Evolutionary conservation across 2,329 filamentous ascomycete genomes (phyloP).

Genomic region (Ophiostoma australiae): DNA sequence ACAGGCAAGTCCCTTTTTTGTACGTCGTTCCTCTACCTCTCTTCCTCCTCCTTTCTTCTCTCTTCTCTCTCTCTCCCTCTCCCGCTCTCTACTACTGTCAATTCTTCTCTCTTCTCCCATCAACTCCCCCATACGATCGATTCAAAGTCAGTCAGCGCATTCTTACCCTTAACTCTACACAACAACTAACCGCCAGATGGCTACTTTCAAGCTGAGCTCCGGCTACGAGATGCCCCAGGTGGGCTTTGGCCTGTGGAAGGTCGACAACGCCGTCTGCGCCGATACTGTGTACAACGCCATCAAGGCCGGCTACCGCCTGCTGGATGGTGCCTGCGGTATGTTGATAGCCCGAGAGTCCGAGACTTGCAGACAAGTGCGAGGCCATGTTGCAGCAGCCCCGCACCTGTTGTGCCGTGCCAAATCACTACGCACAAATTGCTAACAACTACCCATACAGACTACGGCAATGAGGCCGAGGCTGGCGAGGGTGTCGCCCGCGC

Average conservation of each 20-base stretch:
- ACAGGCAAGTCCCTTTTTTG: slow-evolving; percentile 3
- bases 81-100: neutral
- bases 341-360: slow-evolving; percentile 24
- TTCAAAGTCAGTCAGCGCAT: neutral
- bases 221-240: slow-evolving; percentile 69
- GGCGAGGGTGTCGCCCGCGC: slow-evolving; percentile 73
- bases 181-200: slow-evolving; percentile 16
- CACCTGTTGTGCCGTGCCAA: neutral
- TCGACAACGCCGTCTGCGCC: slow-evolving; percentile 65
- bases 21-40: neutral
- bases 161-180: neutral
- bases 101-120: too few species aligned
- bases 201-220: slow-evolving; percentile 58
- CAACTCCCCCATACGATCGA: neutral
- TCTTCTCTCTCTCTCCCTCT: neutral
- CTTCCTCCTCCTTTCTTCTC: neutral
- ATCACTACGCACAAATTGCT: neutral
- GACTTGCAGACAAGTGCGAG: neutral
- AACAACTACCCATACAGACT: slow-evolving; percentile 50
- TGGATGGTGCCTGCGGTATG: slow-evolving; percentile 58
- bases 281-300: slow-evolving; percentile 74
- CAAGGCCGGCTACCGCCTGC: slow-evolving; percentile 57
- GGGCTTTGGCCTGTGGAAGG: slow-evolving; percentile 80
- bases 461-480: slow-evolving; percentile 75
- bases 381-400: neutral